These are phyloP conservation scores for Triticum timopheevii DNA, from an alignment of 176 grass and related monocot species.

Conservation along the genomic window DNA sequence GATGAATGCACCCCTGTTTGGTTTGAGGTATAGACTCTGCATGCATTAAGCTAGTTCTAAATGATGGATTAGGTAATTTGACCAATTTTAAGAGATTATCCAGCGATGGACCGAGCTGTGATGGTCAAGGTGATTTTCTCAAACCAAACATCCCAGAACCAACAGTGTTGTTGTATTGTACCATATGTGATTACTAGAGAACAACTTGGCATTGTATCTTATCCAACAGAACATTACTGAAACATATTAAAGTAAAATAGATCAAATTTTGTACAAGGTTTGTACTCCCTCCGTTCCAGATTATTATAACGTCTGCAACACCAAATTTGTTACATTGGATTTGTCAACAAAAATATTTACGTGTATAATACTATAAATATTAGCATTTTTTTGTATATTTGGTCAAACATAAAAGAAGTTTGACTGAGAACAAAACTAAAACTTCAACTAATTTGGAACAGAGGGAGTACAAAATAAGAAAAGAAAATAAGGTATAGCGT, in stretches of 20 bases:
- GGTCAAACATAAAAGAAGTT: no score
- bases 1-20: neutral
- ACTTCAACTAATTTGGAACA: no score
- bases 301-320: no score
- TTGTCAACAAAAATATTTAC: no score
- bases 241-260: neutral
- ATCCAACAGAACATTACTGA: neutral
- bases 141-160: constrained; percentile 10
- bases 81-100: neutral
- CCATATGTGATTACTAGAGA: neutral
- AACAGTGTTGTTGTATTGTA: constrained; percentile 7
- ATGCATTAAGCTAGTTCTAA: neutral
- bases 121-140: neutral
- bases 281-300: no score
- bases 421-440: no score
- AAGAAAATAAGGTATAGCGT: neutral
- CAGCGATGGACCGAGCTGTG: neutral
- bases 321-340: no score
- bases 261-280: no score
- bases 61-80: neutral
- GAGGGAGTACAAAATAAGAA: neutral
- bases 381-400: no score
- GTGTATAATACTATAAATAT: no score
- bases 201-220: neutral
- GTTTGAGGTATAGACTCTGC: neutral